Conservation (phyloP, 2,329 filamentous ascomycete species). For the Ophiostoma montium region DNA sequence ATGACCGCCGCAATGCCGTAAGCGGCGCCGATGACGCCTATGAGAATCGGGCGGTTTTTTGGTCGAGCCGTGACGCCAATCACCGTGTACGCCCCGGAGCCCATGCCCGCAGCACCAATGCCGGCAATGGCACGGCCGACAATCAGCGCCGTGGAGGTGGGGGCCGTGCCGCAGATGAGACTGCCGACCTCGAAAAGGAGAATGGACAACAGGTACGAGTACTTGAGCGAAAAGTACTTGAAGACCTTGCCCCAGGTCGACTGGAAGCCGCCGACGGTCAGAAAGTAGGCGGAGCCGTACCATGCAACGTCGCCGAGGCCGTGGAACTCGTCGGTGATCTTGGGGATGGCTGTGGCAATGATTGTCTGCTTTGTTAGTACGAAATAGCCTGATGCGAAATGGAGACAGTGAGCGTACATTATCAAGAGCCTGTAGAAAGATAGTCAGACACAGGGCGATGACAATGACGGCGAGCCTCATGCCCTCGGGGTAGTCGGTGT, state of each 20-base stretch:
- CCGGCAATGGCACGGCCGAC: slow-evolving; percentile 36
- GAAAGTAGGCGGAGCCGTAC: slow-evolving; percentile 44
- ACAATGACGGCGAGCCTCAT: slow-evolving; percentile 29
- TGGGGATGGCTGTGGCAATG: slow-evolving; percentile 42
- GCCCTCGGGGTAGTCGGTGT: slow-evolving; percentile 26
- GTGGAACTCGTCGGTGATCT: slow-evolving; percentile 39
- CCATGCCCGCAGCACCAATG: slow-evolving; percentile 29
- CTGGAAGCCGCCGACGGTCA: slow-evolving; percentile 31
- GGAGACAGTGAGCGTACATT: slow-evolving; percentile 24
- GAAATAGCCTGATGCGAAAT: too few species aligned
- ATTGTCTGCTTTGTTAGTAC: slow-evolving; percentile 26
- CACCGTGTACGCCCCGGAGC: slow-evolving; percentile 26
- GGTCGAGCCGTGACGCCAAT: slow-evolving; percentile 20
- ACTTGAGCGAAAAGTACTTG: slow-evolving; percentile 38
- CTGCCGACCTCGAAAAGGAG: slow-evolving; percentile 40
- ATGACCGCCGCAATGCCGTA: slow-evolving; percentile 19
- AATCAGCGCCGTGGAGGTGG: slow-evolving; percentile 33
- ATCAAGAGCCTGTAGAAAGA: slow-evolving; percentile 36
- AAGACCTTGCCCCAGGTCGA: slow-evolving; percentile 33
- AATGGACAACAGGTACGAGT: slow-evolving; percentile 32
- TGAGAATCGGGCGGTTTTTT: slow-evolving; percentile 18
- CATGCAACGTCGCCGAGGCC: slow-evolving; percentile 40
- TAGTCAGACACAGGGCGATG: slow-evolving; percentile 29
- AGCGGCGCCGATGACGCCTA: slow-evolving; percentile 11
- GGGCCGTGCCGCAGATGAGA: slow-evolving; percentile 35